These are phyloP conservation scores for Sergeia podlipaevii DNA, from an alignment of 208 protist genomes.

Conservation along the genomic window DNA sequence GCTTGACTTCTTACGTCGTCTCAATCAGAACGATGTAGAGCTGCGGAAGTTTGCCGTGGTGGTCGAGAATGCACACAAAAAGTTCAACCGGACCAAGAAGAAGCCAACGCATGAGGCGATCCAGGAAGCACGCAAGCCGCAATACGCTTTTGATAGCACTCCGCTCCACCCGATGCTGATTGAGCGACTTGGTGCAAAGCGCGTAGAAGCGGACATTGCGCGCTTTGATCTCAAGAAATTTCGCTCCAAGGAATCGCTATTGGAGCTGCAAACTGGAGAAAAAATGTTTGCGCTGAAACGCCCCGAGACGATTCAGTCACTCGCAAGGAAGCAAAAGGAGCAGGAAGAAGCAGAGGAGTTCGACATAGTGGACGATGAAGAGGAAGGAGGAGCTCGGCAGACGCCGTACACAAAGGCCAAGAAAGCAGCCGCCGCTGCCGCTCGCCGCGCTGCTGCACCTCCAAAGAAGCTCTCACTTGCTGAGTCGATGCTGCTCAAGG, in stretches of 20 bases:
- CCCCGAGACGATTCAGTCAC: slow-evolving; percentile 59
- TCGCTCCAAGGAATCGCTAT: slow-evolving; percentile 79
- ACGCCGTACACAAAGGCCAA: not conserved
- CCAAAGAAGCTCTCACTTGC: slow-evolving; percentile 62
- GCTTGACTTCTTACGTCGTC: slow-evolving; percentile 72
- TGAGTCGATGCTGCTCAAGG: slow-evolving; percentile 72
- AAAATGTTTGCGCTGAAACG: slow-evolving; percentile 66
- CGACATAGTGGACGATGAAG: not conserved
- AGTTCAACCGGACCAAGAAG: slow-evolving; percentile 87
- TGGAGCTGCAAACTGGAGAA: slow-evolving; percentile 78
- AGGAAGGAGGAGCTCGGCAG: not conserved
- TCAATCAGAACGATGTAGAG: slow-evolving; percentile 67
- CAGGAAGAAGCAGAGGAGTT: slow-evolving; percentile 8
- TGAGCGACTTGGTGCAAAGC: slow-evolving; percentile 41
- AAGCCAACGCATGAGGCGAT: slow-evolving; percentile 89
- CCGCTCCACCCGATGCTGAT: slow-evolving; percentile 85
- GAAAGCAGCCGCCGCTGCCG: not conserved
- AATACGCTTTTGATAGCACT: slow-evolving; percentile 77
- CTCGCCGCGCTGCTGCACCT: slow-evolving; percentile 1
- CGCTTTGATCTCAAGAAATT: slow-evolving; percentile 73
- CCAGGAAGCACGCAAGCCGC: slow-evolving; percentile 66
- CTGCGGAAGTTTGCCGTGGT: slow-evolving; percentile 76
- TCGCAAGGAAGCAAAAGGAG: slow-evolving; percentile 16
- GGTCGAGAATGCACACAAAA: slow-evolving; percentile 85
- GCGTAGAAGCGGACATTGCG: slow-evolving; percentile 59